Base-by-base conservation (phyloP, 2,329 filamentous ascomycete genomes). In the Apiospora arundinis region DNA sequence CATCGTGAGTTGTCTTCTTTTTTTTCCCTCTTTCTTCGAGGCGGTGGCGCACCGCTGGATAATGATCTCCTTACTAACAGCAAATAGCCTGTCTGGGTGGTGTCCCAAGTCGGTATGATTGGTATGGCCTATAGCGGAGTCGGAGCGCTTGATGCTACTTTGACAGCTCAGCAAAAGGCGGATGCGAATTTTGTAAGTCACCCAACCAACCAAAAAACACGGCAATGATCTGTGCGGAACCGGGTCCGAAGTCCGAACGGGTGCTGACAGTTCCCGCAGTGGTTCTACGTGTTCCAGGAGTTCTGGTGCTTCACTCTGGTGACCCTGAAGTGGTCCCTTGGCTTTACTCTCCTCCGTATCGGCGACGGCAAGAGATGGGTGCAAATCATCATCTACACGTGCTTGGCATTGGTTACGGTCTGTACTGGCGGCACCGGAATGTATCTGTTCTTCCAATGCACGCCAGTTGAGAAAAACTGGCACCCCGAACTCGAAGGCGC, bases 271-370 rank as follows among this genome's bases (percentile, higher is more conserved):
- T 12, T n/a, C 21, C 2, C 8, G 32, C 28, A 63, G 56, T 63
- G 56, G 56, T 63, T 63, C 32, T 63, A 63, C 32, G 56, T 63
- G 9, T 63, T 63, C 32, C 56, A 63, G 56, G 56, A 63, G 32
- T 63, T 63, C 32, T 63, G 56, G 56, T 63, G 56, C 56, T 63
- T 63, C 21, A 63, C 56, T n/a, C 56, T 63, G 32, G 56, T 63
- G 2, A 9, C 56, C 8, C 32, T 63, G 32, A 63, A 63, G 11
- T 63, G 56, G 56, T 63, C 56, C 21, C 56, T 63, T 2, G 56
- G 56, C 32, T 63, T 63, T 32, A 63, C 56, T 1, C 56, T 63
- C 32, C 56, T 63, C 32, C 56, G 56, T 40, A 63, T 63, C 28
- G 56, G 56, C 18, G 56, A 37, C 56, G 56, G 32, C 8, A 37